phyloP scores from a whole-genome alignment of 2,329 filamentous ascomycete genomes.

The Dothistroma pini region DNA sequence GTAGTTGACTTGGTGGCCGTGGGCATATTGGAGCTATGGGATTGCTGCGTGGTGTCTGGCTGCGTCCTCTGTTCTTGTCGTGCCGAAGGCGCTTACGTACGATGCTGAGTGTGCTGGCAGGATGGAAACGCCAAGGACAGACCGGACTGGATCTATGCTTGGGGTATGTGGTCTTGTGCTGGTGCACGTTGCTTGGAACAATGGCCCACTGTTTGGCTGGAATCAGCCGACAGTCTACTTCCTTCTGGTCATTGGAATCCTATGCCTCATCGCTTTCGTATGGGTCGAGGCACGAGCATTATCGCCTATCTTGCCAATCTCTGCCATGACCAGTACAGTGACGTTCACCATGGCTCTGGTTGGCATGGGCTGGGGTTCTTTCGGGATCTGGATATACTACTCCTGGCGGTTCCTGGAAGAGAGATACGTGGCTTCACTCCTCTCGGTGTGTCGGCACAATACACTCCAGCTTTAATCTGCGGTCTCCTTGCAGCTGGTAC shows the following conservation, averaged over 20 bases:
- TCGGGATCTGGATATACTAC: constrained; percentile 35
- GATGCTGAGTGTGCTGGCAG: constrained; percentile 20
- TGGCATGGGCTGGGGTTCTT: constrained; percentile 32
- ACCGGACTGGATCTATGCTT: constrained; percentile 28
- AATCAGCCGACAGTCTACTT: constrained; percentile 29
- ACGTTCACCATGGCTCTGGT: constrained; percentile 30
- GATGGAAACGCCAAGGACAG: constrained; percentile 19
- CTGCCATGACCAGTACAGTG: constrained; percentile 26
- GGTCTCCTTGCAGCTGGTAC: constrained; percentile 36
- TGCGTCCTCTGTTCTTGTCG: constrained; percentile 26
- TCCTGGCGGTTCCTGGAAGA: constrained; percentile 35
- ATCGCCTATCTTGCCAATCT: constrained; percentile 28
- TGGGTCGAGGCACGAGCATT: constrained; percentile 29
- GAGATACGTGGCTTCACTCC: constrained; percentile 33
- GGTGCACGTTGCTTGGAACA: constrained; percentile 35
- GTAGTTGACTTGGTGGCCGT: constrained; percentile 36
- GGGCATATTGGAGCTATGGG: constrained; percentile 33
- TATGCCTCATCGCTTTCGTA: constrained; percentile 29
- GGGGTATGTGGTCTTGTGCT: constrained; percentile 33
- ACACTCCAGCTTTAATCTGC: constrained; percentile 33
- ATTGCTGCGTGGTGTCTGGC: constrained; percentile 27
- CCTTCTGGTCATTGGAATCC: constrained; percentile 30
- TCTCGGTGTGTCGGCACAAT: constrained; percentile 35
- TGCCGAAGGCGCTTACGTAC: constrained; percentile 25
- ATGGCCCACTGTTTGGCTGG: constrained; percentile 35